Conservation (phyloP, 352 stramenopile genomes). For the Blastocystis hominis region DNA sequence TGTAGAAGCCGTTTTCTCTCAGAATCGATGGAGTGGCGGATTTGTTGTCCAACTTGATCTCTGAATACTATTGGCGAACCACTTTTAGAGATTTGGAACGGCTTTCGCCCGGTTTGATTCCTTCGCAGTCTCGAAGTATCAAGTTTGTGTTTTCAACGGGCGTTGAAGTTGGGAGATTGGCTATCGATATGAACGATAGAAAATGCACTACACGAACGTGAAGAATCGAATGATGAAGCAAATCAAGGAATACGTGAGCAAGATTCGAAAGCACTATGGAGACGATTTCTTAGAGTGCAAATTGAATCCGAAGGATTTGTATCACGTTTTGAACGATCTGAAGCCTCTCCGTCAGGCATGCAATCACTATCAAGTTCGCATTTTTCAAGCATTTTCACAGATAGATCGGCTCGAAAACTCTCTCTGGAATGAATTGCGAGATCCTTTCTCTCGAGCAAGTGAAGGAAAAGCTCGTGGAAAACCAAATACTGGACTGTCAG, state of each 20-base stretch:
- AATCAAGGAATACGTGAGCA: background rate
- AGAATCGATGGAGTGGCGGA: background rate
- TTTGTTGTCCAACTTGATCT: background rate
- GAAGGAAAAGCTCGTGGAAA: background rate
- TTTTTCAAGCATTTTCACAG: background rate
- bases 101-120: constrained; percentile 18
- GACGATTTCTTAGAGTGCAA: background rate
- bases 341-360: constrained; percentile 24
- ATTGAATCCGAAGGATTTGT: background rate
- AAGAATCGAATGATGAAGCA: background rate
- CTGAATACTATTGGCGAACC: constrained; percentile 43
- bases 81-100: background rate
- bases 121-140: background rate
- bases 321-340: background rate
- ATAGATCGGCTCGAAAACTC: background rate
- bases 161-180: background rate
- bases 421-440: background rate
- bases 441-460: background rate
- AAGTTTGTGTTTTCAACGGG: background rate
- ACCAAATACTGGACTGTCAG: background rate
- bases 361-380: constrained; percentile 15
- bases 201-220: background rate
- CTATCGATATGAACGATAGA: background rate
- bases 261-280: background rate
- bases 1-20: background rate